These are phyloP conservation scores for Alternaria incomplexa DNA, from an alignment of 2,329 filamentous ascomycete species.

Conservation along the genomic window DNA sequence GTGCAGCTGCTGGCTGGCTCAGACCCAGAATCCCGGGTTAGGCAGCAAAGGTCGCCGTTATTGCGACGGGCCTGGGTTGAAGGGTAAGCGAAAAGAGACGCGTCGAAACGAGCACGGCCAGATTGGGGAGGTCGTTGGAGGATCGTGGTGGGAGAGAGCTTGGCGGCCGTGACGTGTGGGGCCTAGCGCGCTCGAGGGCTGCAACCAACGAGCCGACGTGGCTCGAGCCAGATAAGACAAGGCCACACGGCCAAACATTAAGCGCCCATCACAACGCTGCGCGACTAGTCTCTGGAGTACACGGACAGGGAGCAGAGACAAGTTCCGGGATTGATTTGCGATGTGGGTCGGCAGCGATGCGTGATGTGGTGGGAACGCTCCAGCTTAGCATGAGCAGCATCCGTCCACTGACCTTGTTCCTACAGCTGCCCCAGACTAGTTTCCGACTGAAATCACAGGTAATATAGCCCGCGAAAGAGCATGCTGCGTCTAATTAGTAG, in stretches of 20 bases:
- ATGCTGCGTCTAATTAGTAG: constrained; percentile 37
- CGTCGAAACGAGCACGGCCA: constrained; percentile 11
- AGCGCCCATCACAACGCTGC: constrained; percentile 27
- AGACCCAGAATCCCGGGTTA: constrained; percentile 17
- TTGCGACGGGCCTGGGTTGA: constrained; percentile 7
- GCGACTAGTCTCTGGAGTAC: constrained; percentile 12
- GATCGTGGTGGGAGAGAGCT: neutral
- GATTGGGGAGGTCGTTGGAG: constrained; percentile 15
- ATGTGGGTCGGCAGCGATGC: constrained; percentile 5
- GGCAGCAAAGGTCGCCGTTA: constrained; percentile 17
- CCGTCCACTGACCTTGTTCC: constrained; percentile 21
- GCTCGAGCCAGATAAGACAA: constrained; percentile 25
- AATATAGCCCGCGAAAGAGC: constrained; percentile 34
- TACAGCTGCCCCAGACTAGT: constrained; percentile 16
- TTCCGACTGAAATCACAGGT: constrained; percentile 13
- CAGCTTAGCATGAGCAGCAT: constrained; percentile 24
- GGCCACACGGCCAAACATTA: constrained; percentile 24
- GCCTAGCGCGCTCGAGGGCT: constrained; percentile 15
- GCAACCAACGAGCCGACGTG: constrained; percentile 19
- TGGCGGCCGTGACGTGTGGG: constrained; percentile 14
- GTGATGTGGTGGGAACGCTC: constrained; percentile 17
- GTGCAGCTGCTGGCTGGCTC: constrained; percentile 9
- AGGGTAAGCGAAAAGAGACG: constrained; percentile 17
- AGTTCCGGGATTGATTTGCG: constrained; percentile 2
- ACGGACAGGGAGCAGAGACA: constrained; percentile 10